These are phyloP conservation scores for Hypoxylon sp. DNA, from an alignment of 2,329 filamentous ascomycete species.

Conservation along the genomic window DNA sequence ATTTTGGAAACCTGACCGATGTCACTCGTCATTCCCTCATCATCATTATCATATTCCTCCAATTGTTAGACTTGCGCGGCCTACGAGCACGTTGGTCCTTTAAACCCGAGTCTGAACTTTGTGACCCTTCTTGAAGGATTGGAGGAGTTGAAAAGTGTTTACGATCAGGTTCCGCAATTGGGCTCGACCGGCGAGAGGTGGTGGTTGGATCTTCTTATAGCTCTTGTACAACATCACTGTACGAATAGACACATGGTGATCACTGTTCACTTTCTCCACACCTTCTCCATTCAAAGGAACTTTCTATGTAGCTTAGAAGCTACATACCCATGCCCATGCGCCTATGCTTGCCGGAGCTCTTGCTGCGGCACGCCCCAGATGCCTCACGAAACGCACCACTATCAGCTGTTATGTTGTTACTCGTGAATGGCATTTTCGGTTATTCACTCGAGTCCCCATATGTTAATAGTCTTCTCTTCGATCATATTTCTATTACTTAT, in stretches of 20 bases:
- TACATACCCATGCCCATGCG: conserved; percentile 27
- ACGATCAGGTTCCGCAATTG: too few relatives aligned
- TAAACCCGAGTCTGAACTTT: conserved; percentile 5
- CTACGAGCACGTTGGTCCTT: conserved; percentile 9
- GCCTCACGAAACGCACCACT: conserved; percentile 31
- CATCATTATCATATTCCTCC: conserved; percentile 12
- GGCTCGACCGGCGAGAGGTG: too few relatives aligned
- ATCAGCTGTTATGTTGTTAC: conserved; percentile 35
- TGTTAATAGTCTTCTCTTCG: conserved; percentile 8
- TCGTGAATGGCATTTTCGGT: conserved; percentile 25
- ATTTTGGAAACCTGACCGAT: conserved; percentile 25
- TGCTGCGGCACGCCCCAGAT: conserved; percentile 25
- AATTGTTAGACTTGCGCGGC: conserved; percentile 8
- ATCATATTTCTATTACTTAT: conserved; percentile 7
- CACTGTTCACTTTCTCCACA: conserved; percentile 26
- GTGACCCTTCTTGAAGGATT: conserved; percentile 9
- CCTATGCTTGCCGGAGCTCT: conserved; percentile 31
- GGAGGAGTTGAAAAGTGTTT: neutral
- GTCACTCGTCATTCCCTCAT: conserved; percentile 31
- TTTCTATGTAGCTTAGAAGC: neutral
- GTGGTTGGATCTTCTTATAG: neutral
- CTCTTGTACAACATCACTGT: too few relatives aligned
- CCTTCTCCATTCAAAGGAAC: conserved; percentile 33
- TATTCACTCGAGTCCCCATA: conserved; percentile 15
- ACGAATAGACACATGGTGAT: conserved; percentile 7